phyloP scores from a whole-genome alignment of 176 grass and related monocot species.

The Avena atlantica region DNA sequence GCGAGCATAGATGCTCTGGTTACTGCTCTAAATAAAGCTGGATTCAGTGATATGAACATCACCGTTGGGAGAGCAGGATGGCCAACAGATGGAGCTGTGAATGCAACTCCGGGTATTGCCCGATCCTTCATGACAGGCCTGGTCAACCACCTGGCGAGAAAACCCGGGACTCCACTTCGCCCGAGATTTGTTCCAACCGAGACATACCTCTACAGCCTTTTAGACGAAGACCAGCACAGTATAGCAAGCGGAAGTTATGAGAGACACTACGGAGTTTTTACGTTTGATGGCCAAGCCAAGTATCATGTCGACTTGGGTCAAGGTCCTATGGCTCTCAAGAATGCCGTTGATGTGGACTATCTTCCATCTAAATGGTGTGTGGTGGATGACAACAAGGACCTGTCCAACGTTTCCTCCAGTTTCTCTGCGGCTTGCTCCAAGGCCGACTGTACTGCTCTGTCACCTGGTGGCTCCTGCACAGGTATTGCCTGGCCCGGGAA shows the following conservation, averaged over 20 bases:
- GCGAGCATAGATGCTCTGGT: constrained; percentile 81
- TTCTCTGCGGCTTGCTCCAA: constrained; percentile 64
- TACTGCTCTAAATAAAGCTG: constrained; percentile 77
- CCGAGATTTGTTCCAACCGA: constrained; percentile 73
- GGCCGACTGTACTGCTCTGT: constrained; percentile 81
- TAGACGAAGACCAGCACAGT: constrained; percentile 80
- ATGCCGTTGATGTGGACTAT: constrained; percentile 71
- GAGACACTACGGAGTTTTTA: constrained; percentile 87
- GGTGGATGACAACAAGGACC: constrained; percentile 80
- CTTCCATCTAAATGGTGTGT: constrained; percentile 89
- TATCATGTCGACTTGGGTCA: constrained; percentile 84
- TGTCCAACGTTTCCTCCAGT: constrained; percentile 66
- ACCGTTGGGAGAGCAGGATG: constrained; percentile 83
- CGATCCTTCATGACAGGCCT: constrained; percentile 82
- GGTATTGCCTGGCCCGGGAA: constrained; percentile 83
- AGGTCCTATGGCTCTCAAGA: constrained; percentile 66
- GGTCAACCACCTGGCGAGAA: constrained; percentile 74
- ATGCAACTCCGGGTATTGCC: constrained; percentile 73
- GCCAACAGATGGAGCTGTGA: constrained; percentile 91
- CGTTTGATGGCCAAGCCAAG: constrained; percentile 96
- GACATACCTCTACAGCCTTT: constrained; percentile 74
- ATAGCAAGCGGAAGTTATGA: constrained; percentile 63
- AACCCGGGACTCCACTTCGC: constrained; percentile 79
- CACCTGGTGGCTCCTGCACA: constrained; percentile 70
- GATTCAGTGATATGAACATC: constrained; percentile 76